Percentiles rank a stretch among this genome's conserved stretches.
Conservation (phyloP, 2,329 filamentous ascomycete species). For the Beauveria sp. region DNA sequence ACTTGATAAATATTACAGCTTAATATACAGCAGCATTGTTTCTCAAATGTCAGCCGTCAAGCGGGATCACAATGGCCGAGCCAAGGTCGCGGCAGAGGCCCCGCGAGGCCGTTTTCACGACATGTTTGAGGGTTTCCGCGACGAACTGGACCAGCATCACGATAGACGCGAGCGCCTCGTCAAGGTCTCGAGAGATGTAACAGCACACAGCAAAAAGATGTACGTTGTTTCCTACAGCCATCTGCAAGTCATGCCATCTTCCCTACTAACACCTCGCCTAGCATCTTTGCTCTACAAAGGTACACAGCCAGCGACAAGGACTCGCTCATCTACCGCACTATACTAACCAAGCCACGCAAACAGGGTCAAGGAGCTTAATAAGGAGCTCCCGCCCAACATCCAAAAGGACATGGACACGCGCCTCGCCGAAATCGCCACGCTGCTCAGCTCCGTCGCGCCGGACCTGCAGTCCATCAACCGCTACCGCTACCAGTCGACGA, state of each 20-base stretch:
- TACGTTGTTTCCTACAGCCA: slow-evolving; percentile 44
- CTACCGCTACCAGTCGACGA: slow-evolving; percentile 70
- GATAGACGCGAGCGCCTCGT: slow-evolving; percentile 84
- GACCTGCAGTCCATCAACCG: slow-evolving; percentile 75
- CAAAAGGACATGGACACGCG: slow-evolving; percentile 62
- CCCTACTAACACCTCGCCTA: slow-evolving; percentile 7
- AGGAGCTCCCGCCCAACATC: slow-evolving; percentile 60
- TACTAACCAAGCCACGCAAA: not conserved
- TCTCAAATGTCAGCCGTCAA: slow-evolving; percentile 36
- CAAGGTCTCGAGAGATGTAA: slow-evolving; percentile 88
- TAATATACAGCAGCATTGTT: too few species aligned
- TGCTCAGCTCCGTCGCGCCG: slow-evolving; percentile 58
- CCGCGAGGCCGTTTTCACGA: slow-evolving; percentile 45
- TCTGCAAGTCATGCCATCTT: not conserved
- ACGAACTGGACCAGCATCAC: slow-evolving; percentile 89
- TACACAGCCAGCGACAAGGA: slow-evolving; percentile 14
- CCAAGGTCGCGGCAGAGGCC: slow-evolving; percentile 29
- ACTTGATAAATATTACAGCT: not conserved
- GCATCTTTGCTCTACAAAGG: slow-evolving; percentile 27
- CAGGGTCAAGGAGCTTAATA: slow-evolving; percentile 57
- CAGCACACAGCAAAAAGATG: slow-evolving; percentile 95
- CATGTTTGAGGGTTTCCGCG: slow-evolving; percentile 81
- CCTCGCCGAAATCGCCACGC: slow-evolving; percentile 60
- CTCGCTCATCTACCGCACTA: not conserved
- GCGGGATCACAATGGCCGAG: slow-evolving; percentile 43